Evolutionary conservation across 257 asterid species (phyloP), one percentile per base, ranked within the genome.

Genomic region (Striga asiatica): DNA sequence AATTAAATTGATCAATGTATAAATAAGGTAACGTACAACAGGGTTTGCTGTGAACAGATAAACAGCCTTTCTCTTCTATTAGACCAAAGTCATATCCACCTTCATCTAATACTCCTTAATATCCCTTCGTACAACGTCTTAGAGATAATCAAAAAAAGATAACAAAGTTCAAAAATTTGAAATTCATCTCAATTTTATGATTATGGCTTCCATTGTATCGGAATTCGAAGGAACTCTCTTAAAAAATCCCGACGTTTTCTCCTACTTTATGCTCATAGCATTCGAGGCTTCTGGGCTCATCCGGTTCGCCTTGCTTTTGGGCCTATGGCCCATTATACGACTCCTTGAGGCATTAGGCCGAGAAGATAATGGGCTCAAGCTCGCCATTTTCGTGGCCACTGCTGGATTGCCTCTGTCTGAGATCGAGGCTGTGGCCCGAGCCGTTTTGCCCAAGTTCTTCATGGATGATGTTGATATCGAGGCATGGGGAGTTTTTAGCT

Each of bases 191-290:
- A n/a, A n/a, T n/a, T n/a, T n/a, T n/a, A n/a, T n/a, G n/a, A n/a
- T n/a, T 35, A 77, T 79, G 92, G 78, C 72, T 38, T 74, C 84
- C 14, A 70, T 79, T 39, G 77, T 83, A 41, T 73, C 81, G 0
- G 95, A 82, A 58, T 63, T 91, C 1, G 95, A 87, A 76, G 95
- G 98, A 10, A 69, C 79, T 34, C 92, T 91, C 18, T 42, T 91
- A 54, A 84, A 76, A 45, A 68, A 82, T 60, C 76, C 68, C 9
- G 68, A 84, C 56, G 71, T 80, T 0, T 91, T 91, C 60, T 80
- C 89, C 17, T 91, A 87, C 55, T 91, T 87, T 71, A 87, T 91
- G 96, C 17, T 91, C 28, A 70, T 91, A 1, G 96, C 98, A 4
- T 91, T 91, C 47, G 98, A 91, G 54, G 96, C 94, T 0, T 87